Conservation (phyloP, 179 eudicot genomes). For the Kewa caespitosa region DNA sequence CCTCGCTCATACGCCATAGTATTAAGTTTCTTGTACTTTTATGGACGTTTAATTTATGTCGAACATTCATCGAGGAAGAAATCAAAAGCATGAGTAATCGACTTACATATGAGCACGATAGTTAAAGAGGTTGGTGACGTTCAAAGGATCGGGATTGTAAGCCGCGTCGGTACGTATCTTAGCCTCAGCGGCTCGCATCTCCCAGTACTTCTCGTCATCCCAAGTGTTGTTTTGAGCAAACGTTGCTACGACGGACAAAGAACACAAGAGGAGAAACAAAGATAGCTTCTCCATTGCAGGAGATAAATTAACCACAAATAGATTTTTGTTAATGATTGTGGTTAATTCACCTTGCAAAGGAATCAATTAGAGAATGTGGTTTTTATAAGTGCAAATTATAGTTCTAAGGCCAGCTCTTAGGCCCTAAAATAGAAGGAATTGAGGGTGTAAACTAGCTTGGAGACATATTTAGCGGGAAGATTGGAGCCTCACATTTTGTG, state of each 20-base stretch:
- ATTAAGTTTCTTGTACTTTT: too few species aligned
- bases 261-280: constrained; percentile 25
- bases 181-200: constrained; percentile 26
- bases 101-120: constrained; percentile 47
- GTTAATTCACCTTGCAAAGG: constrained; percentile 9
- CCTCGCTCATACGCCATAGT: too few species aligned
- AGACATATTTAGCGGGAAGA: too few species aligned
- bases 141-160: constrained; percentile 45
- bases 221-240: constrained; percentile 17
- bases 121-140: constrained; percentile 43
- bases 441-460: too few species aligned
- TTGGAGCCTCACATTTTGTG: too few species aligned
- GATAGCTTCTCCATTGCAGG: constrained; percentile 22
- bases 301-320: constrained; percentile 14
- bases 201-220: constrained; percentile 32
- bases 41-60: too few species aligned
- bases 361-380: neutral
- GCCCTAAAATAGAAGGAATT: neutral
- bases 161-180: constrained; percentile 22
- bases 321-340: too few species aligned
- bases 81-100: neutral
- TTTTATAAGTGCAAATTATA: neutral
- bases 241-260: neutral
- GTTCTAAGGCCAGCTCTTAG: neutral
- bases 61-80: too few species aligned